Conservation (phyloP, 75 land plant species). For the Picea sitchensis region DNA sequence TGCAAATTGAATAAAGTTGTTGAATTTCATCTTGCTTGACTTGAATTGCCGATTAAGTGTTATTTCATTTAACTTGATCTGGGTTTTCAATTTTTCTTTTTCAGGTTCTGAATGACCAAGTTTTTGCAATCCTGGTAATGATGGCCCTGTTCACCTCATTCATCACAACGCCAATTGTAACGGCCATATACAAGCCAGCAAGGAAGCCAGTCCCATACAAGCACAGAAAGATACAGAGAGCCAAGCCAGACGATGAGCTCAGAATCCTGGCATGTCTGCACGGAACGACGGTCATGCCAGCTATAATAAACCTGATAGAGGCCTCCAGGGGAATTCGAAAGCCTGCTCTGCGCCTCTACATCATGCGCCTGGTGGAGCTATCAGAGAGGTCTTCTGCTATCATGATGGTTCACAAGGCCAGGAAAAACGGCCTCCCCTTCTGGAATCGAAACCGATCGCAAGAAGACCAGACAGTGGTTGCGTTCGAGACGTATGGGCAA, state of each 20-base stretch:
- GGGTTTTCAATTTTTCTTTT: not conserved
- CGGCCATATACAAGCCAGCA: conserved; percentile 63
- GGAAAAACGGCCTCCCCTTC: conserved; percentile 30
- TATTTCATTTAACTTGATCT: too few relatives aligned
- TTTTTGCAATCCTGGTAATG: conserved; percentile 54
- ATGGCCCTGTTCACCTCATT: conserved; percentile 75
- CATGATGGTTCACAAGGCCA: conserved; percentile 47
- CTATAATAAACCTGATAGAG: conserved; percentile 70
- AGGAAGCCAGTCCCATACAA: conserved; percentile 29
- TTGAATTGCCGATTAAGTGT: not conserved
- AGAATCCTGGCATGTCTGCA: conserved; percentile 68
- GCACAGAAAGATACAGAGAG: conserved; percentile 24
- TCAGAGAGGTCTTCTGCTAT: conserved; percentile 45
- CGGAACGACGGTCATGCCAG: conserved; percentile 45
- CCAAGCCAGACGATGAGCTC: conserved; percentile 41
- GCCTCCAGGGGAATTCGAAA: conserved; percentile 46
- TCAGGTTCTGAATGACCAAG: conserved; percentile 58
- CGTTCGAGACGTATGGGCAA: conserved; percentile 20
- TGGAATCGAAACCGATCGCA: conserved; percentile 25
- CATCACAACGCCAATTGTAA: conserved; percentile 80
- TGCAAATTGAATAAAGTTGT: not conserved
- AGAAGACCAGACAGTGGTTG: conserved; percentile 30
- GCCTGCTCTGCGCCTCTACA: conserved; percentile 32
- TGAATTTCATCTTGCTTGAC: not conserved
- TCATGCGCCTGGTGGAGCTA: conserved; percentile 57